Base-by-base conservation (phyloP, 2,329 filamentous ascomycete genomes). In the Ceratocystis harringtonii region DNA sequence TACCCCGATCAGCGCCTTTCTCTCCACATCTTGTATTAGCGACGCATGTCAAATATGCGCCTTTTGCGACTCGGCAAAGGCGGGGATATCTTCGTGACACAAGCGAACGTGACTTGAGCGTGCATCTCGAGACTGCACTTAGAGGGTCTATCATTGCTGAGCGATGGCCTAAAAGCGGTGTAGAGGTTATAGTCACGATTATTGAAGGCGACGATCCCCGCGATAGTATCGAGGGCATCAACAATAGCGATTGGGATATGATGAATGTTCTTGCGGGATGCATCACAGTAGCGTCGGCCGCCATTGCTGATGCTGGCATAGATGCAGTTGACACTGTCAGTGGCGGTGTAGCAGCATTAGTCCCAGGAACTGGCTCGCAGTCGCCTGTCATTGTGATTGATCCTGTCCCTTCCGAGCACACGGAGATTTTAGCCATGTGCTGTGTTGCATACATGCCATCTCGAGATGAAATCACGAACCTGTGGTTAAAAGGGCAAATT, bases 111-210 rank as follows among this genome's bases (percentile, higher is more conserved):
- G 94, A 99, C 73, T 80, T 99, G 1, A 90, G 90, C 12, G 88
- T 92, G 10, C 92, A 97, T 73, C 79, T 99, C 2, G 92, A 97
- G 75, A 92, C 90, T 17, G 92, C 94, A 30, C 79, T 99, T 62
- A 84, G 91, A 43, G 92, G 92, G 0, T 89, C 90, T 6, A 85
- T 97, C 62, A 92, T 97, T 72, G 91, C 90, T 15, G 92, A 96
- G 73, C 81, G 92, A 66, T 99, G 92, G 90, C 94, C 94, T n/a
- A 99, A 99, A 79, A 96, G 90, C 74, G 92, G 90, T 57, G 86
- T 96, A n/a, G 94, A 99, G 73, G 86, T 99, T 50, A 87, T 96
- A 19, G 85, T 99, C 61, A 96, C 91, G 0, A 85, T 99, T 61
- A 79, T 99, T 19, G 94, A 99, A 76, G 92, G 90, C 2, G 94